Base-by-base conservation (phyloP, 1,139 yeast genomes). In the Suhomyces atakaporum region DNA sequence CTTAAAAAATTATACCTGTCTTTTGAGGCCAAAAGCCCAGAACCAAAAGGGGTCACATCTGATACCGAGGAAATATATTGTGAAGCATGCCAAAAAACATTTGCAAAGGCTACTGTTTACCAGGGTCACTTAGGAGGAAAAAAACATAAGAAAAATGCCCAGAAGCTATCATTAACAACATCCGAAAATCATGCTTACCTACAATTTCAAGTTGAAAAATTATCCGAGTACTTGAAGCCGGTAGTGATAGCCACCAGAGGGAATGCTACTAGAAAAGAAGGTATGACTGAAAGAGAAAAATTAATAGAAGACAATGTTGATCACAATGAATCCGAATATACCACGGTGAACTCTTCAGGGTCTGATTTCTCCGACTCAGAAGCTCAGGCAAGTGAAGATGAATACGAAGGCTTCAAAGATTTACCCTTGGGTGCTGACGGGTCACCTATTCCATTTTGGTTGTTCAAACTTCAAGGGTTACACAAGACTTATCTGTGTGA, bases 401-500 rank as follows among this genome's bases (percentile, higher is more conserved):
- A 57, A 32, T 53, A 51, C 10, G 53, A 55, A 39, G 36, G 34
- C 25, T 31, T 30, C 40, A 67, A 79, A 39, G 79, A 83, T 43
- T 60, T 87, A 37, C 96, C 96, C 0, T 45, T 87, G 1, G 97
- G 96, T 0, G 75, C 87, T 23, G 96, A 90, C 59, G 97, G 97
- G 0, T 75, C 75, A 27, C 97, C 97, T 0, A 88, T 92, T 25
- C 98, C 98, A 1, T 79, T 73, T 41, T 92, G 99, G 99, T 66
- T 92, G 19, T 90, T 81, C 71, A 92, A 90, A 56, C 67, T 89
- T 23, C 92, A 88, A 51, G 98, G 98, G 0, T 67, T 90, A 9
- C 88, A 86, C 40, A 76, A 78, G 35, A 78, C 75, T 34, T 87
- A 79, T 50, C 56, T 65, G 2, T 92, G 99, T 61, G 97, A 94